Evolutionary conservation across 768 basidiomycete species (phyloP), one percentile per base, ranked within the genome.

Genomic region (Tremella mesenterica): DNA sequence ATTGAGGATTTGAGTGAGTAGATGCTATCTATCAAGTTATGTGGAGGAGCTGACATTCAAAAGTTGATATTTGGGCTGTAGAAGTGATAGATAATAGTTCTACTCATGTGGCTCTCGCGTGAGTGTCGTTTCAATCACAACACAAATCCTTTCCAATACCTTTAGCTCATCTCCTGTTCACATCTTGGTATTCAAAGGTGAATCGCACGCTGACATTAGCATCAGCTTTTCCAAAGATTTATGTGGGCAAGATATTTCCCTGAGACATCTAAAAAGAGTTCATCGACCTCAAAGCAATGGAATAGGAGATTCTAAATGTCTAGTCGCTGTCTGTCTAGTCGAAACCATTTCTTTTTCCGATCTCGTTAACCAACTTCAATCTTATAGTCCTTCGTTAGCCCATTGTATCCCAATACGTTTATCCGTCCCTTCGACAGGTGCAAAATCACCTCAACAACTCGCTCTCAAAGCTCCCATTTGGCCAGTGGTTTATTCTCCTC

Each of bases 401-500:
- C 14, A 30, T 13, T 54, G 66, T 14, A 23, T 20, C 3, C 64
- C 70, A 5, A 48, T 54, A 16, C 18, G 43, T 8, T 33, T 47
- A 1, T 28, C 44, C 10, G 86, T 91, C 0, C 90, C 92, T 1
- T 71, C 75, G 27, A 77, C 79, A 13, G 77, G 83, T 10, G 88
- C 89, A 0, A 75, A 84, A 3, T 88, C 87, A 0, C 75, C 75
- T 0, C 76, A 77, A 13, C 85, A 89, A 6, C 76, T 88, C 20
- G 69, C 73, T 38, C 68, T 81, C 29, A 91, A 92, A 73, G 79
- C 80, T 33, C 70, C 79, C 1, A 73, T 87, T n/a, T 97, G 93
- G 93, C 93, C 93, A 4, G 68, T 74, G 34, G 48, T 54, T 0
- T 64, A 59, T 49, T 36, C 59, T 0, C 69, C 69, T 3, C 41